Percentiles rank a stretch among this genome's conserved stretches.
Conservation (phyloP, 306 rosid genomes). For the Quercus suber region DNA sequence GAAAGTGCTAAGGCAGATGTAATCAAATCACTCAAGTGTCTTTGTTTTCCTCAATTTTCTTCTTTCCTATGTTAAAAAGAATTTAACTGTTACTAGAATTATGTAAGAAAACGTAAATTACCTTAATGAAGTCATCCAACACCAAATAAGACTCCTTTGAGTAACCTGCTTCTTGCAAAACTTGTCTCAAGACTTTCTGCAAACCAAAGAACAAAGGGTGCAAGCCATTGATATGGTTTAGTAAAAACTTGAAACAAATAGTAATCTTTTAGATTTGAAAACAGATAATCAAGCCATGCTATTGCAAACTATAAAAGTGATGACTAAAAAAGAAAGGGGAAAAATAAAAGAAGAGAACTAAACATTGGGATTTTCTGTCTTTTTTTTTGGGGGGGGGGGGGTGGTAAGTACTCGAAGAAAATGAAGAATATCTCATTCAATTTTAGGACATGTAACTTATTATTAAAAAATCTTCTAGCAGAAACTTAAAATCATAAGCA, state of each 20-base stretch:
- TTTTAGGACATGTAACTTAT: not conserved
- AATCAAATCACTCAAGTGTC: slow-evolving; percentile 10
- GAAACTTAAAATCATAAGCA: not conserved
- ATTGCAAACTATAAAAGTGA: not conserved
- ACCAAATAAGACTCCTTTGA: slow-evolving; percentile 56
- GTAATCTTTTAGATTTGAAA: not conserved
- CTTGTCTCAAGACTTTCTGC: slow-evolving; percentile 65
- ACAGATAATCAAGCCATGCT: not conserved
- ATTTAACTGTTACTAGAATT: slow-evolving; percentile 4
- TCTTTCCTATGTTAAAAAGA: not conserved
- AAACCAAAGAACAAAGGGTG: slow-evolving; percentile 19
- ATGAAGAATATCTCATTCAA: not conserved
- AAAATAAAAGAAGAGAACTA: not conserved
- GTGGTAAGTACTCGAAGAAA: not conserved
- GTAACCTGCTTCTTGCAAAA: slow-evolving; percentile 83
- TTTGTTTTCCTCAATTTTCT: not conserved
- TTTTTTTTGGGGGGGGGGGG: not conserved
- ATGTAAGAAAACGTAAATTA: slow-evolving; percentile 17
- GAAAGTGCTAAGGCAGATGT: slow-evolving; percentile 1
- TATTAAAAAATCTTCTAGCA: not conserved
- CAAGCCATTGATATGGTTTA: not conserved
- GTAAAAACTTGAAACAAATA: slow-evolving; percentile 1
- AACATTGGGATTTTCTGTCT: not conserved
- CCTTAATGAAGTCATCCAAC: slow-evolving; percentile 75
- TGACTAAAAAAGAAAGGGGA: not conserved